phyloP scores from a whole-genome alignment of 2,329 filamentous ascomycete genomes.

The Pezicula neosporulosa region DNA sequence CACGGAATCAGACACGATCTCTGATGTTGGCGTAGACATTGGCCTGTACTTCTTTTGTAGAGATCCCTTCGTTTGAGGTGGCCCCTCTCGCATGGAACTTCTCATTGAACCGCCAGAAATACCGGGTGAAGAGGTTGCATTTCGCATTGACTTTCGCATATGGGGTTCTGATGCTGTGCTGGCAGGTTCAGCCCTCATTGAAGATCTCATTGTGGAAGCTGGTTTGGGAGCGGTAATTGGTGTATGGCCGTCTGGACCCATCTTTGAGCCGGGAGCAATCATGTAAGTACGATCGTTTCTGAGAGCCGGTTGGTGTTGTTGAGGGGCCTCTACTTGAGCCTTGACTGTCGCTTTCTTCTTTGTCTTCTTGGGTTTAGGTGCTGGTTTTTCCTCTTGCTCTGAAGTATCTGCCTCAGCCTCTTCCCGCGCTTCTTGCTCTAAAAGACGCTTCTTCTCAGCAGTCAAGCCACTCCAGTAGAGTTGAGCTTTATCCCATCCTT shows the following conservation, averaged over 20 bases:
- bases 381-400: conserved; percentile 35
- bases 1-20: conserved; percentile 11
- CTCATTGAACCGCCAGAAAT: conserved; percentile 11
- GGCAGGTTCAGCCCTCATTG: conserved; percentile 37
- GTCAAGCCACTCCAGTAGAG: conserved; percentile 67
- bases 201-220: conserved; percentile 38
- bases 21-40: conserved; percentile 15
- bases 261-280: conserved; percentile 31
- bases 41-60: conserved; percentile 34
- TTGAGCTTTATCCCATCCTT: conserved; percentile 62
- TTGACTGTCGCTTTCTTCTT: conserved; percentile 17
- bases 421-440: conserved; percentile 46
- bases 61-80: conserved; percentile 19
- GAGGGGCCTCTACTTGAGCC: conserved; percentile 2
- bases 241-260: conserved; percentile 20
- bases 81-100: conserved; percentile 18
- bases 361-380: conserved; percentile 19
- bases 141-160: conserved; percentile 28
- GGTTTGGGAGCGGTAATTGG: conserved; percentile 2
- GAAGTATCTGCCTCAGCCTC: conserved; percentile 43
- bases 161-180: conserved; percentile 17
- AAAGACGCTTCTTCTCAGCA: conserved; percentile 56
- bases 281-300: conserved; percentile 32
- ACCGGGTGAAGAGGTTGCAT: background rate
- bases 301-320: conserved; percentile 24